Percentiles rank a stretch among this genome's conserved stretches.
phyloP scores from a whole-genome alignment of 345 rosid genomes.

The Tarenaya hassleriana region DNA sequence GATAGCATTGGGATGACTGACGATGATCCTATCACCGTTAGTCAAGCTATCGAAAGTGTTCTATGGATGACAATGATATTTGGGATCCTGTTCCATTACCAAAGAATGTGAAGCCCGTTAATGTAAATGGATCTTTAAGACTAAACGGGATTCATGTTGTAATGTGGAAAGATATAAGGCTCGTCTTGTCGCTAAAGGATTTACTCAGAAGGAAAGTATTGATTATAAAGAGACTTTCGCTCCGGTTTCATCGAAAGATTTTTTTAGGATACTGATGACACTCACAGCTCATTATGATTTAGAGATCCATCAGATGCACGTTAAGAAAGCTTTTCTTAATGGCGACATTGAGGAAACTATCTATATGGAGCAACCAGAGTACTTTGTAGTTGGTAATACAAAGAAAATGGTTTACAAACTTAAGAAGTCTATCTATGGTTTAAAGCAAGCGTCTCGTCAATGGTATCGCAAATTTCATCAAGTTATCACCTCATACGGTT shows the following conservation, averaged over 20 bases:
- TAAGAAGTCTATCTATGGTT: constrained; percentile 12
- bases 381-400: constrained; percentile 4
- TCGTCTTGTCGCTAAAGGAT: constrained; percentile 5
- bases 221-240: constrained; percentile 8
- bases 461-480: constrained; percentile 10
- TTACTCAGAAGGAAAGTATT: not conserved
- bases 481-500: not conserved
- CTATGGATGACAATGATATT: not conserved
- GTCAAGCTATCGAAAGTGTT: constrained; percentile 10
- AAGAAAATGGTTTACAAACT: constrained; percentile 12
- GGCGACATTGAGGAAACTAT: not conserved
- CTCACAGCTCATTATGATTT: constrained; percentile 1
- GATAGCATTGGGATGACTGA: too few relatives aligned
- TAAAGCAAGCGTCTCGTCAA: constrained; percentile 9
- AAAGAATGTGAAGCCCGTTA: not conserved
- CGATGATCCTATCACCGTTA: not conserved
- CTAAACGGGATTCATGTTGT: not conserved
- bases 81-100: not conserved
- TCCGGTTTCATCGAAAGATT: not conserved
- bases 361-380: not conserved
- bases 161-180: too few relatives aligned
- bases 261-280: not conserved
- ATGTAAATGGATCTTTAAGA: constrained; percentile 13
- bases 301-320: constrained; percentile 11
- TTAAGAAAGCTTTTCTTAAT: constrained; percentile 10